These are phyloP conservation scores for Teratosphaeria nubilosa DNA, from an alignment of 2,329 filamentous ascomycete genomes.

Conservation along the genomic window DNA sequence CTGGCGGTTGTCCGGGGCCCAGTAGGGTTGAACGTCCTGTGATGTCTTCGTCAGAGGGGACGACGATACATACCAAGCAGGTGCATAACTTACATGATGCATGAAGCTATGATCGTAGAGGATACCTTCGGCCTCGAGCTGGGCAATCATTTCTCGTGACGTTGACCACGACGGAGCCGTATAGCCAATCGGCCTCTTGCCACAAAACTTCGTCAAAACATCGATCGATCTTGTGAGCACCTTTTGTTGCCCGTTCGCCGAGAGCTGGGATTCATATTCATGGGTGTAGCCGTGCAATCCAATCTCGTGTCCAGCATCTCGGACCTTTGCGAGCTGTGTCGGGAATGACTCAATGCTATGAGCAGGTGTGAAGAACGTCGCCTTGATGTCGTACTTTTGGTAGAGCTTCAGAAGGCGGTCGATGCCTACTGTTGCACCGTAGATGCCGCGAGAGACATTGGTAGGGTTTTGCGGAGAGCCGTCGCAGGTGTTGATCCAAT, in stretches of 20 bases:
- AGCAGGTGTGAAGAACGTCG: conserved; percentile 33
- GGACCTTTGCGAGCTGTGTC: conserved; percentile 35
- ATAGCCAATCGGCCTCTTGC: conserved; percentile 33
- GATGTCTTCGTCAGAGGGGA: not conserved
- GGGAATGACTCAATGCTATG: conserved; percentile 41
- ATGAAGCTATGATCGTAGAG: conserved; percentile 40
- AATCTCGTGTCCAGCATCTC: conserved; percentile 34
- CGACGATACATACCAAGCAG: not conserved
- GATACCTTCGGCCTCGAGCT: conserved; percentile 34
- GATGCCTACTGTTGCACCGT: conserved; percentile 32
- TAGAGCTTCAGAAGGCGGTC: conserved; percentile 32
- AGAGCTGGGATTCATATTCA: conserved; percentile 26
- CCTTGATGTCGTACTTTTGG: conserved; percentile 32
- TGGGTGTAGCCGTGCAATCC: conserved; percentile 30
- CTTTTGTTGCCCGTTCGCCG: conserved; percentile 26
- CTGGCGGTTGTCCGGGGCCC: conserved; percentile 17
- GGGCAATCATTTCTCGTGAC: conserved; percentile 27
- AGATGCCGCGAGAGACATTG: conserved; percentile 31
- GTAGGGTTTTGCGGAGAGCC: conserved; percentile 29
- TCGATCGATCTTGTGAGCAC: conserved; percentile 31
- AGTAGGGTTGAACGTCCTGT: conserved; percentile 31
- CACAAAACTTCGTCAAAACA: conserved; percentile 28
- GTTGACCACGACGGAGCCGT: conserved; percentile 36
- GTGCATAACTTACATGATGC: conserved; percentile 26
- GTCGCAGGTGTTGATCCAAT: conserved; percentile 33